These are phyloP conservation scores for Porcisia hertigi DNA, from an alignment of 208 protist species.

Conservation along the genomic window DNA sequence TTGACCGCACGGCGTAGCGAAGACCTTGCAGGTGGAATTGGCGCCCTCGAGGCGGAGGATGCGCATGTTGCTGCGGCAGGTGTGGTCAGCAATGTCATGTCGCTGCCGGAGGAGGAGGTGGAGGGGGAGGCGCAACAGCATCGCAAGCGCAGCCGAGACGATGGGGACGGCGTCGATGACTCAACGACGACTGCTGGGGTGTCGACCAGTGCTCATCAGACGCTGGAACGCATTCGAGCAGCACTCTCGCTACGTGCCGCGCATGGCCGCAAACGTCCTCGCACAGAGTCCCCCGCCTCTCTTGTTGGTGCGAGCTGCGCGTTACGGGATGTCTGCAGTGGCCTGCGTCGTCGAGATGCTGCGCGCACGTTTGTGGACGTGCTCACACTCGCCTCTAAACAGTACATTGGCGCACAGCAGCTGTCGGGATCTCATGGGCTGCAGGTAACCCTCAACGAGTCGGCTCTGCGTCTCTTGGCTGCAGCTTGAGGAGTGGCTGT, in stretches of 20 bases:
- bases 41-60: conserved; percentile 14
- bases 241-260: conserved; percentile 15
- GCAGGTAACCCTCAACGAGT: conserved; percentile 42
- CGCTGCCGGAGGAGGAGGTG: conserved; percentile 9
- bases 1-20: conserved; percentile 9
- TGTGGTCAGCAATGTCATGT: conserved; percentile 9
- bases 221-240: conserved; percentile 52
- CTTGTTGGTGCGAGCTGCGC: conserved; percentile 43
- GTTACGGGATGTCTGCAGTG: conserved; percentile 49
- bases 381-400: conserved; percentile 72
- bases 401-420: conserved; percentile 57
- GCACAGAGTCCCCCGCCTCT: conserved; percentile 16
- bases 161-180: conserved; percentile 8
- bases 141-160: conserved; percentile 23
- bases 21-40: neutral
- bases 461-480: conserved; percentile 26
- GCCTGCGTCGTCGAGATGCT: conserved; percentile 62
- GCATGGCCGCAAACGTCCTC: conserved; percentile 20
- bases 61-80: conserved; percentile 7
- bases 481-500: conserved; percentile 1
- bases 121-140: conserved; percentile 1
- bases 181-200: conserved; percentile 26
- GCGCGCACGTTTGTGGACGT: conserved; percentile 84
- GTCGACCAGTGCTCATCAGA: conserved; percentile 45
- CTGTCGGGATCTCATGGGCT: conserved; percentile 29